Percentiles rank a stretch among this genome's conserved stretches.
Evolutionary conservation across 1,284 basidiomycete species (phyloP).

Genomic region (Moniliella sp.): DNA sequence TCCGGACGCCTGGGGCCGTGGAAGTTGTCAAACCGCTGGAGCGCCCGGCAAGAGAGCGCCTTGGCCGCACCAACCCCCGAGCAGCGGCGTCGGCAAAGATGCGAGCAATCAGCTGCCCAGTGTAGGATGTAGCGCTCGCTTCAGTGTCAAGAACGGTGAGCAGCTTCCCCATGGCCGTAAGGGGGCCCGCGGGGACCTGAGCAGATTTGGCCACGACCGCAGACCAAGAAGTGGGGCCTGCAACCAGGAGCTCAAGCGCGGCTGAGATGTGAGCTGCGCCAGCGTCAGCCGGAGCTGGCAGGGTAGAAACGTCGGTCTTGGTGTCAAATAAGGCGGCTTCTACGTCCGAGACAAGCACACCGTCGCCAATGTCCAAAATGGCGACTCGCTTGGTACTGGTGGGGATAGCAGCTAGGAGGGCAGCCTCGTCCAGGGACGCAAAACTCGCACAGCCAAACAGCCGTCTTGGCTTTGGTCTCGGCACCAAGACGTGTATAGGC

Average conservation of each 20-base stretch:
- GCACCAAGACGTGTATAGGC: slow-evolving; percentile 15
- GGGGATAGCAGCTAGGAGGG: slow-evolving; percentile 17
- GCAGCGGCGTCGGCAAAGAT: slow-evolving; percentile 15
- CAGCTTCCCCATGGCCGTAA: slow-evolving; percentile 10
- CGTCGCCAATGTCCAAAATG: slow-evolving; percentile 14
- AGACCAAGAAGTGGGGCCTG: too few species aligned
- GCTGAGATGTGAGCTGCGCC: too few species aligned
- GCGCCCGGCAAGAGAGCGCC: slow-evolving; percentile 19
- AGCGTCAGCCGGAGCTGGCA: too few species aligned
- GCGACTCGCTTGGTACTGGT: slow-evolving; percentile 16
- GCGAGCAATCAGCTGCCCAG: slow-evolving; percentile 16
- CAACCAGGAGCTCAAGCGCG: too few species aligned
- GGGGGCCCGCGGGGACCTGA: too few species aligned
- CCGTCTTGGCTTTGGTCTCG: slow-evolving; percentile 13
- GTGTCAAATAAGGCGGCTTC: slow-evolving; percentile 9
- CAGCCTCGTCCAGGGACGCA: slow-evolving; percentile 20
- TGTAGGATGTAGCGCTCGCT: slow-evolving; percentile 12
- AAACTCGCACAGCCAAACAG: slow-evolving; percentile 17
- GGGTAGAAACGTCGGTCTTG: too few species aligned
- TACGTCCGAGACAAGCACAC: slow-evolving; percentile 6
- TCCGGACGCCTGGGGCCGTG: too few species aligned
- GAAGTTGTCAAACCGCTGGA: slow-evolving; percentile 31
- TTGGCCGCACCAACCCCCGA: slow-evolving; percentile 7
- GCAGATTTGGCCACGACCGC: too few species aligned
- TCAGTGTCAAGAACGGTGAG: slow-evolving; percentile 27